These are phyloP conservation scores for Kodamaea alishanica DNA, from an alignment of 1,139 yeast genomes.

Conservation along the genomic window DNA sequence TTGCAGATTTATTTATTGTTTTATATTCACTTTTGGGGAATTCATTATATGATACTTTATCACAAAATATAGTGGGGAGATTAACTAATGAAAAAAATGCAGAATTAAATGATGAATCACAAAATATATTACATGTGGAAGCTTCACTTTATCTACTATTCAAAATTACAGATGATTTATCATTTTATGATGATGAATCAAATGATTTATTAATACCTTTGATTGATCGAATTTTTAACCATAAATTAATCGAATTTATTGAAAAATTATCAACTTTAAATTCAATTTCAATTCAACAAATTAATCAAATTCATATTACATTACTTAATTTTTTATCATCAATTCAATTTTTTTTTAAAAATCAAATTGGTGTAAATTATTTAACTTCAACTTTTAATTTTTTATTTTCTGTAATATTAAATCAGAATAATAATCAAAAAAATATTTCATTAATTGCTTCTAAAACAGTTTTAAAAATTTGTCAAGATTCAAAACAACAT, in stretches of 20 bases:
- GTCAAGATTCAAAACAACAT: conserved; percentile 55
- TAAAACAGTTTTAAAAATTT: conserved; percentile 55
- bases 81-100: conserved; percentile 1
- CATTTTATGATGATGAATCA: conserved; percentile 39
- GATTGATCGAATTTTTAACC: conserved; percentile 24
- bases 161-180: conserved; percentile 49
- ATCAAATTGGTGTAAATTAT: conserved; percentile 32
- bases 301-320: conserved; percentile 23
- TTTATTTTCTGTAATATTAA: conserved; percentile 32
- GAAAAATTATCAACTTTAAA: conserved; percentile 11
- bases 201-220: conserved; percentile 24
- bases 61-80: conserved; percentile 7
- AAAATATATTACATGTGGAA: conserved; percentile 47
- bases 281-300: neutral
- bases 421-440: conserved; percentile 12
- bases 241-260: conserved; percentile 23
- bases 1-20: conserved; percentile 70
- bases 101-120: conserved; percentile 2
- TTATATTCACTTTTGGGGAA: conserved; percentile 62
- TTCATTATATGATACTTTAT: conserved; percentile 36
- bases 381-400: conserved; percentile 51
- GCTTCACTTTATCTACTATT: conserved; percentile 63
- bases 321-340: conserved; percentile 52
- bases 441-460: conserved; percentile 45
- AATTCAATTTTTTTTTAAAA: conserved; percentile 51